Conservation (phyloP, 2,329 filamentous ascomycete species). For the Leptographium radiaticola region DNA sequence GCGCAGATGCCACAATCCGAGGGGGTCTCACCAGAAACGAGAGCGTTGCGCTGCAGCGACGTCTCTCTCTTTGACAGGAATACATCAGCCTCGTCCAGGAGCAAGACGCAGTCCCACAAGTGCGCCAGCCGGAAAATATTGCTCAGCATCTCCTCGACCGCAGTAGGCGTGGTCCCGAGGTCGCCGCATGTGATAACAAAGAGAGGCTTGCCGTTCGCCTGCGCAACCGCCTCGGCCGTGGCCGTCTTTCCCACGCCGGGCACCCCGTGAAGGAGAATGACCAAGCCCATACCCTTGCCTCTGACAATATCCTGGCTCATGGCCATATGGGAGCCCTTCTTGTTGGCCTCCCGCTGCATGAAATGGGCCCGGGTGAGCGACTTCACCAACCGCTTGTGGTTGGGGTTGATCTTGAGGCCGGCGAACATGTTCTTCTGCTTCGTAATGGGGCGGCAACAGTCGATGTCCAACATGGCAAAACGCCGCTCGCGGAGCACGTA, state of each 20-base stretch:
- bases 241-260: not conserved
- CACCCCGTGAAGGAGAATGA: not conserved
- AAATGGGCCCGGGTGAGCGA: constrained; percentile 4
- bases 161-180: not conserved
- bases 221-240: not conserved
- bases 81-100: constrained; percentile 14
- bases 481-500: constrained; percentile 14
- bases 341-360: not conserved
- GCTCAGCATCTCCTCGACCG: not conserved
- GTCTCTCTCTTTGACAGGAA: constrained; percentile 12
- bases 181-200: not conserved
- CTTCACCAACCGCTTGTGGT: constrained; percentile 13
- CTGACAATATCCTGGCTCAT: not conserved
- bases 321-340: not conserved
- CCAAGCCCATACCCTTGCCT: not conserved
- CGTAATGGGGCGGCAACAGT: constrained; percentile 2
- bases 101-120: not conserved
- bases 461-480: constrained; percentile 11
- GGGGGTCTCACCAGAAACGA: constrained; percentile 18
- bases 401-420: constrained; percentile 12
- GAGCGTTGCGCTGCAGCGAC: constrained; percentile 16
- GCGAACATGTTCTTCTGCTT: constrained; percentile 9
- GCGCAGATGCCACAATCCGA: too few species aligned
- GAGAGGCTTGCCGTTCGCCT: not conserved
- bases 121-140: not conserved